Evolutionary conservation across 306 rosid genomes (phyloP).

Genomic region (Prosopis cineraria): DNA sequence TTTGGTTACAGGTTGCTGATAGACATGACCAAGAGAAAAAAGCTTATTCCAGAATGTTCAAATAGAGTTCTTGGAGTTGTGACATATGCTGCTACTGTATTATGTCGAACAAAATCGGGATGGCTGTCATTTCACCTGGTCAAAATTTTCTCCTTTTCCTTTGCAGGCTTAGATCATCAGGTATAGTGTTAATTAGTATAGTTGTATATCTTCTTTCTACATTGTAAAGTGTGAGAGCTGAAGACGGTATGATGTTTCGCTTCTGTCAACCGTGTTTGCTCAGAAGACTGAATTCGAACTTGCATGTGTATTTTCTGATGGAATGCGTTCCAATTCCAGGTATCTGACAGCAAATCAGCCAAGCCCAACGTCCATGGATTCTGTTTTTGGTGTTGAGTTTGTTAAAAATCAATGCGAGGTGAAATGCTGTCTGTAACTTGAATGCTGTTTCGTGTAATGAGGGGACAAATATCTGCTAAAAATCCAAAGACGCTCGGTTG

Average conservation of each 20-base stretch:
- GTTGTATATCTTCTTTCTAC: background rate
- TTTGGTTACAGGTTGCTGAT: constrained; percentile 34
- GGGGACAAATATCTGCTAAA: constrained; percentile 13
- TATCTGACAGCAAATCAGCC: constrained; percentile 3
- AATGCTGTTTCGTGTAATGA: constrained; percentile 2
- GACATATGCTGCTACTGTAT: constrained; percentile 16
- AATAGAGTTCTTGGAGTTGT: constrained; percentile 36
- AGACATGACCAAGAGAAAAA: constrained; percentile 36
- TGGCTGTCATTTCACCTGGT: constrained; percentile 28
- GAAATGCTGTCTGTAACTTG: constrained; percentile 23
- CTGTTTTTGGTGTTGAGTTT: constrained; percentile 32
- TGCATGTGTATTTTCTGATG: constrained; percentile 10
- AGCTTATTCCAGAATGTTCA: constrained; percentile 42
- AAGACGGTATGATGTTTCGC: constrained; percentile 3
- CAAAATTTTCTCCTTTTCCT: constrained; percentile 28
- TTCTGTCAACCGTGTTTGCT: constrained; percentile 33
- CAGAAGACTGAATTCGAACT: background rate
- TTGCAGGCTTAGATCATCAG: constrained; percentile 27
- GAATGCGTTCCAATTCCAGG: constrained; percentile 29
- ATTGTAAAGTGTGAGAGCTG: constrained; percentile 19
- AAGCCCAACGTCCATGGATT: constrained; percentile 29
- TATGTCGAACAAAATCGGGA: constrained; percentile 21
- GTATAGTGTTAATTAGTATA: constrained; percentile 23
- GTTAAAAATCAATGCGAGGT: constrained; percentile 30
- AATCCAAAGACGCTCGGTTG: background rate